A percentile compares a stretch with the other conserved stretches of the same genome.
Conservation (phyloP, 768 basidiomycete genomes). For the Serendipita sp. region DNA sequence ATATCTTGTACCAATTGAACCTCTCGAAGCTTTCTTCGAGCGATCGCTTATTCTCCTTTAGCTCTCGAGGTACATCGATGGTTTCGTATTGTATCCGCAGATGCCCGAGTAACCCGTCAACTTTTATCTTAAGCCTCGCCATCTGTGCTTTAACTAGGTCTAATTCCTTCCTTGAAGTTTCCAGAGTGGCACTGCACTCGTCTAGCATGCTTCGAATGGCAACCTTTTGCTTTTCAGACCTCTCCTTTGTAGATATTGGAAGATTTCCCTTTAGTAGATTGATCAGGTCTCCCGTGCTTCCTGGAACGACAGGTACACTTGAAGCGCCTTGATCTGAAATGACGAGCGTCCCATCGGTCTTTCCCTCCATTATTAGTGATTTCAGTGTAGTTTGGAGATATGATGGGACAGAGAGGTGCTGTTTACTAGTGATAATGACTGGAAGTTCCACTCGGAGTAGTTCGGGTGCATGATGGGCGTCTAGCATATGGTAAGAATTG, state of each 20-base stretch:
- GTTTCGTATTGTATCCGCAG: background rate
- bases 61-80: background rate
- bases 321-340: too few relatives aligned
- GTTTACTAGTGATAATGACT: background rate
- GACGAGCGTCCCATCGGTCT: too few relatives aligned
- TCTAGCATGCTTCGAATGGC: background rate
- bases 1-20: background rate
- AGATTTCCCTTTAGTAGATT: background rate
- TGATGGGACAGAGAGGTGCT: too few relatives aligned
- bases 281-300: background rate
- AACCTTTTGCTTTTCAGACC: background rate
- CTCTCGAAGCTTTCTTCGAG: background rate
- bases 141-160: background rate
- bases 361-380: too few relatives aligned
- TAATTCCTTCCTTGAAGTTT: background rate
- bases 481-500: background rate
- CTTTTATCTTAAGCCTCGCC: background rate
- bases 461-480: background rate
- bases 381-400: too few relatives aligned
- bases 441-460: background rate
- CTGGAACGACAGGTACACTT: too few relatives aligned
- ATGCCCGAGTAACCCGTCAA: background rate
- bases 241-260: too few relatives aligned
- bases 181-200: background rate
- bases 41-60: background rate